Evolutionary conservation across 1,284 basidiomycete genomes (phyloP), one percentile per base, ranked within the genome.

Genomic region (Cryptococcus amylolentus): DNA sequence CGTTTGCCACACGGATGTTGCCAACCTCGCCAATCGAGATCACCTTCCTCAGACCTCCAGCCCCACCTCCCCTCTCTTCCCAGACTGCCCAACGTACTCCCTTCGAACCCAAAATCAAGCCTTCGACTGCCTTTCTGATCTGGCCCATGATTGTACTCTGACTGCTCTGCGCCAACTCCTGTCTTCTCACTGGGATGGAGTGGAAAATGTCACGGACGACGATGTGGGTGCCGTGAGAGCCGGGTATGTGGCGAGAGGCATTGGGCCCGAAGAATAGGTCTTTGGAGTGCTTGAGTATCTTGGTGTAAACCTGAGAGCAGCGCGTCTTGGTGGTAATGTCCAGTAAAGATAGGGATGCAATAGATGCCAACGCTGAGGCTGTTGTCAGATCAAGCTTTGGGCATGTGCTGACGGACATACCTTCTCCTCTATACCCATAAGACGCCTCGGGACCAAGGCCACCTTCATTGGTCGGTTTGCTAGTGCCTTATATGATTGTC

Each of bases 391-490:
- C 42, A 20, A 3, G 39, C 18, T 13, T 26, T 10, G 10, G 12
- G 35, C 5, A n/a, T n/a, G 51, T 23, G 49, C 16, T 20, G 37
- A 8, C 26, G 18, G 35, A 43, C 69, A 54, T 65, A 89, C 91
- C 91, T 86, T 94, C 91, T 37, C 91, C 91, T 58, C 90, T 84
- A 76, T 90, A 93, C 0, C 91, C 91, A 77, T 91, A 91, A 2
- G 85, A 86, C 9, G 82, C 67, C 2, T 52, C 51, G 14, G 57
- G 50, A 3, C 59, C 62, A 2, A 56, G 20, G 41, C 49, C 52
- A 23, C 49, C 46, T 47, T 54, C 59, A 44, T 56, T 66, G 18
- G 55, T 40, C 3, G 20, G 50, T 51, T 61, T 65, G 52, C 63
- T 65, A 0, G 63, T 60, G 16, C 49, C 62, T 61, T 12, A 27